Base-by-base conservation (phyloP, 139 green algal species). In the Picochlorum costavermella region DNA sequence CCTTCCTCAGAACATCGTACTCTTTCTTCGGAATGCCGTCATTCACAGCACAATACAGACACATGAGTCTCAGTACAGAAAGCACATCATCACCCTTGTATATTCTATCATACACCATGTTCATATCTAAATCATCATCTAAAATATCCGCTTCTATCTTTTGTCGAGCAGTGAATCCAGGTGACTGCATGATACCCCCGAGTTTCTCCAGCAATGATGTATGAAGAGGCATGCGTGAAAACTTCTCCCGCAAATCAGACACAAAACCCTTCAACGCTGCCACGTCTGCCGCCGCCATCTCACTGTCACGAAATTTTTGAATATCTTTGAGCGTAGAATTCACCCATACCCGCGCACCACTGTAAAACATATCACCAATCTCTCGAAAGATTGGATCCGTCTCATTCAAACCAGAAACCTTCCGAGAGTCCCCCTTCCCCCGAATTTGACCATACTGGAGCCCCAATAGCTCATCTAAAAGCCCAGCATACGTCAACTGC, bases 401-500 rank as follows among this genome's bases (percentile, higher is more conserved):
- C 9, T 64, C 75, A 56, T 80, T 86, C 6, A 86, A 63, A 11
- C 66, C 65, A 6, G 56, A 60, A 48, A 78, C 60, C 61, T 78
- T 77, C 6, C 50, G 49, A n/a, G 13, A 25, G 16, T 53, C 46
- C 17, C 48, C 46, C 14, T 23, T 40, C 2, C 40, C 48, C 43
- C 16, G 40, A 44, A 76, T 29, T 49, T 77, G 71, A 33, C 71
- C 71, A 61, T 63, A 77, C 14, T 68, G 76, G 62, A 96, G 91
- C 40, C 84, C 76, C 11, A 91, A 79, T 2, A 94, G 71, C 75
- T 98, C 92, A 61, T 97, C 92, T 0, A 97, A 74, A 30, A 97
- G 78, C 5, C 92, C 92, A 67, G 97, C 92, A 68, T 97, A 97
- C 2, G 92, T 98, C 43, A 97, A 74, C 76, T 96, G 90, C 4